Base-by-base conservation (phyloP, 208 protist genomes). In the Leishmania amazonensis region DNA sequence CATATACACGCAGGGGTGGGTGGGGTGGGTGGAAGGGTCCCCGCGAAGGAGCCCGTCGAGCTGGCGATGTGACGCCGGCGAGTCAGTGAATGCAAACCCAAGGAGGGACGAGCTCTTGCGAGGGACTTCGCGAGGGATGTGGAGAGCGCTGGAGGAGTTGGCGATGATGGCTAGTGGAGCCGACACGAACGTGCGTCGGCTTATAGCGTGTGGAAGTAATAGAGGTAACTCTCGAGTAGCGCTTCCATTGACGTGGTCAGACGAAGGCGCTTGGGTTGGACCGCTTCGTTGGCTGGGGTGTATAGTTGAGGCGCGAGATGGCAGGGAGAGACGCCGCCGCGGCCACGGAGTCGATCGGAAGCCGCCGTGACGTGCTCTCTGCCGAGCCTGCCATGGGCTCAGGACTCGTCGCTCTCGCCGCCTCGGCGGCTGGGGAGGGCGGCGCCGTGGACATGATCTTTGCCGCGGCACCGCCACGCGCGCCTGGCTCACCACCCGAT, bases 271-370 rank as follows among this genome's bases (percentile, higher is more conserved):
- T 82, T 5, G 83, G 78, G 79, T 83, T 83, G 17, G 42, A 72
- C n/a, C 76, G 74, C 54, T 35, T 24, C 62, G 81, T 75, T 51
- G 81, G 51, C 28, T 15, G 49, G 38, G 54, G 58, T 24, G 65
- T 83, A 75, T 85, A 85, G 51, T 73, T 85, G 47, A 83, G 75
- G 9, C 82, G 77, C 19, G 84, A 87, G 31, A 90, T 81, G 47
- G 62, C 85, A 4, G 81, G 77, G 13, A 85, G 81, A 24, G 60
- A 64, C 35, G 78, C 45, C 75, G 51, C 49, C 11, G 77, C 28
- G 17, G 51, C 68, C 4, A 67, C 31, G 31, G 75, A 35, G 17
- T 24, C 68, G 8, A 76, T n/a, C n/a, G 72, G 51, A 9, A 76
- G 45, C 40, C 72, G 72, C 47, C 42, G 24, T n/a, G 35, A 21